Conservation (phyloP, 257 asterid species). For the Parsonsia alboflavescens region DNA sequence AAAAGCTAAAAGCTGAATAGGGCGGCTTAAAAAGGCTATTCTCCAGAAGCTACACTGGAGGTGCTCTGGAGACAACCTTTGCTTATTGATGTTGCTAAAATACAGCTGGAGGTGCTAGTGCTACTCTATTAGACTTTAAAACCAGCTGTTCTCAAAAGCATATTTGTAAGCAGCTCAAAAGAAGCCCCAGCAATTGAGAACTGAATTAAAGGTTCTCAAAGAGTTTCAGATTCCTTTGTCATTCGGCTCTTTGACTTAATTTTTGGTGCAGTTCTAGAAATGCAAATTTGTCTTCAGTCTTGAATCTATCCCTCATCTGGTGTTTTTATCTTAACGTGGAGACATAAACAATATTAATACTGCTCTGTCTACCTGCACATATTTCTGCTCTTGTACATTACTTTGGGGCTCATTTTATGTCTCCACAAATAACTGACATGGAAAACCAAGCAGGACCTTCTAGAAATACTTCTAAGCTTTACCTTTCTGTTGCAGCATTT, state of each 20-base stretch:
- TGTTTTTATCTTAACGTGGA: neutral
- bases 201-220: neutral
- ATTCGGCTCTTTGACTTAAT: too few species aligned
- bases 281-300: neutral
- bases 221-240: slow-evolving; percentile 5
- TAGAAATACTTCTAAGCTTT: neutral
- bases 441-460: neutral
- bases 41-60: too few species aligned
- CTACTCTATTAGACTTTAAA: too few species aligned
- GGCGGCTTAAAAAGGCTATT: neutral
- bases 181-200: neutral
- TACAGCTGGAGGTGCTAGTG: too few species aligned
- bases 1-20: neutral
- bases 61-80: too few species aligned
- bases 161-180: neutral
- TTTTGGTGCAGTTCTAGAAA: neutral
- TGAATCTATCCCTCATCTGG: neutral
- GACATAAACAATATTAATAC: neutral
- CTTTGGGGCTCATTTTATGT: neutral
- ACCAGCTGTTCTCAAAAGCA: too few species aligned
- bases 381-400: neutral
- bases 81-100: too few species aligned
- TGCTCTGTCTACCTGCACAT: neutral
- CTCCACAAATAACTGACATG: neutral
- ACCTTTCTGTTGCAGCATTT: slow-evolving; percentile 67